phyloP scores from a whole-genome alignment of 768 basidiomycete genomes.

The Mycena olivaceomarginata region DNA sequence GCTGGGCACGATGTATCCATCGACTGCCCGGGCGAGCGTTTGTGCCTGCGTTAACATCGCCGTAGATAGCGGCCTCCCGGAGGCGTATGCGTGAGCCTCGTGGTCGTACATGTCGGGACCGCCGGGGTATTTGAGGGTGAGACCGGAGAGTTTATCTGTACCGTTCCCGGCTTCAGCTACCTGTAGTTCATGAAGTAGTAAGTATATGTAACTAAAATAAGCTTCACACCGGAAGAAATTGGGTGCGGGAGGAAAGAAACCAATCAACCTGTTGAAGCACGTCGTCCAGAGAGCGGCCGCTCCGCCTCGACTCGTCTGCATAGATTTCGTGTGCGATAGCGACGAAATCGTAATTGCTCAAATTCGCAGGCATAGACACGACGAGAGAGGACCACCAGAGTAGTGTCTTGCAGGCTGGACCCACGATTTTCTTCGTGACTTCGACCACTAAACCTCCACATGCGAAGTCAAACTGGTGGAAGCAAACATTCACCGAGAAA shows the following conservation, averaged over 20 bases:
- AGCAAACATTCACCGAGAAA: not conserved
- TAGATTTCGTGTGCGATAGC: constrained; percentile 27
- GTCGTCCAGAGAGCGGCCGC: constrained; percentile 25
- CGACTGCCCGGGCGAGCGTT: not conserved
- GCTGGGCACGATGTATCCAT: constrained; percentile 15
- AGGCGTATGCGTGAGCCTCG: constrained; percentile 23
- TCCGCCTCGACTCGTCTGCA: constrained; percentile 21
- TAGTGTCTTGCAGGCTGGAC: constrained; percentile 37
- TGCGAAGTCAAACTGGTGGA: constrained; percentile 31
- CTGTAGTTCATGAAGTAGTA: not conserved
- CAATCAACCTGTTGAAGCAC: not conserved
- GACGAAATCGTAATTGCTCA: constrained; percentile 33
- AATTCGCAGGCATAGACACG: not conserved
- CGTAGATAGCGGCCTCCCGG: too few relatives aligned
- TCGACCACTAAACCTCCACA: constrained; percentile 21
- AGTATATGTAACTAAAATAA: not conserved
- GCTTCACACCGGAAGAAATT: not conserved
- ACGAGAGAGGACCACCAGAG: constrained; percentile 9
- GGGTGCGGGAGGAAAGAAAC: not conserved
- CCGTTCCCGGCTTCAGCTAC: constrained; percentile 25
- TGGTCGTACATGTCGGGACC: constrained; percentile 39
- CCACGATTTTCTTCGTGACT: constrained; percentile 27
- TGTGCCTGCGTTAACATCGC: not conserved
- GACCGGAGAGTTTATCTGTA: constrained; percentile 24
- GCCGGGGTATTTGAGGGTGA: constrained; percentile 23